Conservation (phyloP, 768 basidiomycete genomes). For the Boletellus sp. region DNA sequence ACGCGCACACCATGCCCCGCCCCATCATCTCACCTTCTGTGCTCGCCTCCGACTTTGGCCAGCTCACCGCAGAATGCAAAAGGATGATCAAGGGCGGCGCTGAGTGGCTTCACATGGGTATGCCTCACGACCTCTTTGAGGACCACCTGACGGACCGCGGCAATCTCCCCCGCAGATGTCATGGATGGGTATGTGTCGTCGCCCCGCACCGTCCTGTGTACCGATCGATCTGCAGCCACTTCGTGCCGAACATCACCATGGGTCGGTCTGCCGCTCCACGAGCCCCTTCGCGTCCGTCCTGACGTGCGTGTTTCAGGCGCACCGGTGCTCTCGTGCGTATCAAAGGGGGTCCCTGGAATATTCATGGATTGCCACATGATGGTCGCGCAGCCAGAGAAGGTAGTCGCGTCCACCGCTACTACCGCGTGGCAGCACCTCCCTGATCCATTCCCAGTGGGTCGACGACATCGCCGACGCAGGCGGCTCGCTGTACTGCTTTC, state of each 20-base stretch:
- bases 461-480: conserved; percentile 94
- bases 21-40: conserved; percentile 97
- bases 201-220: background rate
- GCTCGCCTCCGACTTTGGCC: conserved; percentile 94
- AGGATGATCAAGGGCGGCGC: conserved; percentile 95
- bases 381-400: conserved; percentile 91
- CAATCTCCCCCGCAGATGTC: conserved; percentile 59
- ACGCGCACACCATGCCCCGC: conserved; percentile 56
- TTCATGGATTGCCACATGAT: conserved; percentile 99
- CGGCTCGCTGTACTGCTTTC: conserved; percentile 93
- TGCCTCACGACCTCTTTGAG: conserved; percentile 3
- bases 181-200: conserved; percentile 81
- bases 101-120: conserved; percentile 98
- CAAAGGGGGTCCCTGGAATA: conserved; percentile 85
- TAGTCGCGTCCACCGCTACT: conserved; percentile 25
- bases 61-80: conserved; percentile 92
- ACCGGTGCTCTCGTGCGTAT: conserved; percentile 81
- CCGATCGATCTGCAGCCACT: conserved; percentile 59
- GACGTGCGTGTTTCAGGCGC: conserved; percentile 54
- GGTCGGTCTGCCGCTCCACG: conserved; percentile 44
- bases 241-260: conserved; percentile 99
- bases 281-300: conserved; percentile 4
- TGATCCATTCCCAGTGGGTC: conserved; percentile 68
- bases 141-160: conserved; percentile 8
- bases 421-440: background rate